Percentiles rank a stretch among this genome's conserved stretches.
Conservation (phyloP, 202 grass and related monocot species). For the Setaria italica region DNA sequence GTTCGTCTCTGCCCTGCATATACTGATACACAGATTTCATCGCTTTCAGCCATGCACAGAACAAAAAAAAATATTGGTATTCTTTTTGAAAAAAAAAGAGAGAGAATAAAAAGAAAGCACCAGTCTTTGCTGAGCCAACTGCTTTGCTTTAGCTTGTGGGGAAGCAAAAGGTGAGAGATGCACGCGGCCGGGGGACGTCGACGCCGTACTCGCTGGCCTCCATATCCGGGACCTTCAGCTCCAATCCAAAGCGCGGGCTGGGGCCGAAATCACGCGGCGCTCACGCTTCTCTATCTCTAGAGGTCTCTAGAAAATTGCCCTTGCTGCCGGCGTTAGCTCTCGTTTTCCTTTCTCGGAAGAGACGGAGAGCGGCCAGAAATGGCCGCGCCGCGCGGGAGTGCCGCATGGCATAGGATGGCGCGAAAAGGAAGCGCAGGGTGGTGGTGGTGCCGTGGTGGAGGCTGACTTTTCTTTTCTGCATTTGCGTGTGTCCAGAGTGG, state of each 20-base stretch:
- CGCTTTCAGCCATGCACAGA: neutral
- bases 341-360: neutral
- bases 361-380: neutral
- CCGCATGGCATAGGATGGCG: conserved; percentile 7
- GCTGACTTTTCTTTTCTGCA: neutral
- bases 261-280: conserved; percentile 30
- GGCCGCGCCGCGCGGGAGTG: neutral
- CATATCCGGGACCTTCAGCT: neutral
- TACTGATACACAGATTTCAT: neutral
- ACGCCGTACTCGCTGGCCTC: neutral
- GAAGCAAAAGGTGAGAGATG: neutral
- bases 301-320: neutral
- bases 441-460: conserved; percentile 6
- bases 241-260: neutral
- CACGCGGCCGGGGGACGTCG: conserved; percentile 5
- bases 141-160: neutral
- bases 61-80: neutral
- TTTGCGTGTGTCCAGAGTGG: neutral
- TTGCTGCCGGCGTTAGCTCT: neutral
- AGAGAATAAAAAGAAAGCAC: neutral
- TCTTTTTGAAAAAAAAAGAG: too few species aligned
- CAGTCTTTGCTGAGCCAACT: neutral
- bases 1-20: neutral
- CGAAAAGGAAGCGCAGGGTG: neutral
- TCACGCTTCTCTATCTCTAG: conserved; percentile 28